Conservation (phyloP, 2,329 filamentous ascomycete species). For the Diaporthe helianthi region DNA sequence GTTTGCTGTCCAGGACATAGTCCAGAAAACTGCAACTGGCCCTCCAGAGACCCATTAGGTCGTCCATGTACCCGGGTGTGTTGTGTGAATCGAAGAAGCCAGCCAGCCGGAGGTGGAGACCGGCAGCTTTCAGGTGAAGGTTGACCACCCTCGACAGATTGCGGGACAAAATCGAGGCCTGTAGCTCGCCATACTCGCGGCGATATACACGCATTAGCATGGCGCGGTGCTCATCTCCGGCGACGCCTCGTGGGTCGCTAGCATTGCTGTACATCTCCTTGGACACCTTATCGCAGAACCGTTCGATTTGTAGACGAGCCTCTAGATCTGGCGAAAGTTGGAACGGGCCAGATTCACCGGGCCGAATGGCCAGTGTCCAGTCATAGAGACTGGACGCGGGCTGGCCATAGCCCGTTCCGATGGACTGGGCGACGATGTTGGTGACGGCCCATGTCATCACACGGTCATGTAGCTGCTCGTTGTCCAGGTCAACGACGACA, state of each 20-base stretch:
- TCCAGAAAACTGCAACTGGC: conserved; percentile 75
- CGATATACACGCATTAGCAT: conserved; percentile 72
- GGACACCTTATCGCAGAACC: conserved; percentile 79
- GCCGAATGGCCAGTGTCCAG: conserved; percentile 71
- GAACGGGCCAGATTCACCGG: conserved; percentile 65
- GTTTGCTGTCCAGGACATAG: conserved; percentile 62
- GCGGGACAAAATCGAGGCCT: conserved; percentile 65
- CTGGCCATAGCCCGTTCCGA: conserved; percentile 85
- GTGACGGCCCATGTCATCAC: conserved; percentile 84
- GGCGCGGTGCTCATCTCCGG: conserved; percentile 70
- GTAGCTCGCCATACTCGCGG: conserved; percentile 68
- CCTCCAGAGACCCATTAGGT: conserved; percentile 78
- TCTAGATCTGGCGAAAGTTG: conserved; percentile 68
- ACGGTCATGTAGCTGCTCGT: conserved; percentile 80
- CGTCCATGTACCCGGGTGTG: conserved; percentile 74
- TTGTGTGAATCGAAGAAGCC: conserved; percentile 82
- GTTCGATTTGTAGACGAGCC: conserved; percentile 73
- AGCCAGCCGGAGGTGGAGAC: conserved; percentile 76
- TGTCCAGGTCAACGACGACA: conserved; percentile 75
- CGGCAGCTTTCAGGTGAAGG: conserved; percentile 75
- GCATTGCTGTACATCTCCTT: conserved; percentile 82
- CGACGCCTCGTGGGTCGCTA: conserved; percentile 73
- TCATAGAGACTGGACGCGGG: conserved; percentile 80
- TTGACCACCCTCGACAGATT: conserved; percentile 64
- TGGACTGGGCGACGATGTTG: conserved; percentile 82